Evolutionary conservation across 2,329 filamentous ascomycete species (phyloP).

Genomic region (Colletotrichum gloeosporioides): DNA sequence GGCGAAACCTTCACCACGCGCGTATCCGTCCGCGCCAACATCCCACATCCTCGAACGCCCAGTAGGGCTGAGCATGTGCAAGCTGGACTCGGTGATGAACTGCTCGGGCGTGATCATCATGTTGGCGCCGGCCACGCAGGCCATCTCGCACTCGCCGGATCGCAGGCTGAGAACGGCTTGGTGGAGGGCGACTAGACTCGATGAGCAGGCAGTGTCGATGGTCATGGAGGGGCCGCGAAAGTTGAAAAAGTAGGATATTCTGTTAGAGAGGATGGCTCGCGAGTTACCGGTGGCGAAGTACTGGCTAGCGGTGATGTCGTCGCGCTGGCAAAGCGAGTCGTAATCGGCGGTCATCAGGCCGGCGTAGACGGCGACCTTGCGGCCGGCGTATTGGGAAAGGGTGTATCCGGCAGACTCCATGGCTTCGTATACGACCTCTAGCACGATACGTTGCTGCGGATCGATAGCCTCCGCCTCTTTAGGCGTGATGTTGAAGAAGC

Average conservation of each 20-base stretch:
- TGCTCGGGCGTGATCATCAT: conserved; percentile 24
- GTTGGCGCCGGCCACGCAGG: conserved; percentile 37
- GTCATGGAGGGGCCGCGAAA: conserved; percentile 45
- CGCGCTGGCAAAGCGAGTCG: conserved; percentile 28
- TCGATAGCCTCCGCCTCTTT: conserved; percentile 35
- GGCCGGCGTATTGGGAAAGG: conserved; percentile 12
- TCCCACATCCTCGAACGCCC: conserved; percentile 43
- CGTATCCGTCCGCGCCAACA: conserved; percentile 50
- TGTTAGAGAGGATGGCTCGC: conserved; percentile 40
- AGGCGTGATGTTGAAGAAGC: conserved; percentile 44
- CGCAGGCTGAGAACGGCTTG: conserved; percentile 41
- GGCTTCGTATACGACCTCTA: conserved; percentile 41
- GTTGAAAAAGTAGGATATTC: conserved; percentile 47
- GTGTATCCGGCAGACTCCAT: conserved; percentile 30
- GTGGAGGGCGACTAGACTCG: conserved; percentile 46
- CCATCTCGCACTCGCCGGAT: conserved; percentile 33
- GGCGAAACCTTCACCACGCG: conserved; percentile 49
- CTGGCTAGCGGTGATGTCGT: conserved; percentile 28
- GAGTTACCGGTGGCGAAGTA: conserved; percentile 39
- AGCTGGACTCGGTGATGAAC: conserved; percentile 25
- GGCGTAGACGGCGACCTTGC: conserved; percentile 25
- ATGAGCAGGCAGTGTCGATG: conserved; percentile 53
- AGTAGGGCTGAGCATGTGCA: conserved; percentile 30
- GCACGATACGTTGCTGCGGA: conserved; percentile 35
- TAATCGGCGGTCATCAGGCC: conserved; percentile 33